Evolutionary conservation across 139 green algal genomes (phyloP).

Genomic region (Klebsormidium nitens): DNA sequence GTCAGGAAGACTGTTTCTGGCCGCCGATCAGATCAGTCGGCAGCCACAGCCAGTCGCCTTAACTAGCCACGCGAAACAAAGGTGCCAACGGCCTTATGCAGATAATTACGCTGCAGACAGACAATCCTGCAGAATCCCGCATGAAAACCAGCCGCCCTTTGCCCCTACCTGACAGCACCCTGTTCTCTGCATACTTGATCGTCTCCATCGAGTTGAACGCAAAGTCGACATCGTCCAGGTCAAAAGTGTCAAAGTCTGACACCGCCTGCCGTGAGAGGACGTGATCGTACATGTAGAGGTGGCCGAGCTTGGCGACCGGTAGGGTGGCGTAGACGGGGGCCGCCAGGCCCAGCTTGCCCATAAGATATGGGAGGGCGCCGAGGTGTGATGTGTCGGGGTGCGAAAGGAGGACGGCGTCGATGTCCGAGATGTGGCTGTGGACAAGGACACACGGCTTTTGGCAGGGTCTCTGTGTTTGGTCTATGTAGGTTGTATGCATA

Average conservation of each 20-base stretch:
- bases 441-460: not conserved
- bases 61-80: too few species aligned
- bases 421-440: not conserved
- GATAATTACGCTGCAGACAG: too few species aligned
- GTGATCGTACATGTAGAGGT: constrained; percentile 79
- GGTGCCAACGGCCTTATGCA: too few species aligned
- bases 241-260: constrained; percentile 61
- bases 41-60: too few species aligned
- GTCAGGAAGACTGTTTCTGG: too few species aligned
- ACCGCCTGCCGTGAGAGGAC: constrained; percentile 40
- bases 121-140: too few species aligned
- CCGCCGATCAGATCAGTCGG: too few species aligned
- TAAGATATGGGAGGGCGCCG: constrained; percentile 75
- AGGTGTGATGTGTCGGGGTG: constrained; percentile 72
- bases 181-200: constrained; percentile 67
- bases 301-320: constrained; percentile 74
- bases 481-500: too few species aligned
- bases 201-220: constrained; percentile 58
- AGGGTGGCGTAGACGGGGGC: constrained; percentile 71
- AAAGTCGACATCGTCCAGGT: constrained; percentile 70
- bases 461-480: too few species aligned
- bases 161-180: too few species aligned
- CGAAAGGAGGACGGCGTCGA: constrained; percentile 75
- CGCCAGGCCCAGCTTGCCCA: constrained; percentile 50
- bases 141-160: too few species aligned